Evolutionary conservation across 1,139 yeast species (phyloP).

Genomic region (Schwanniomyces etchellsii): DNA sequence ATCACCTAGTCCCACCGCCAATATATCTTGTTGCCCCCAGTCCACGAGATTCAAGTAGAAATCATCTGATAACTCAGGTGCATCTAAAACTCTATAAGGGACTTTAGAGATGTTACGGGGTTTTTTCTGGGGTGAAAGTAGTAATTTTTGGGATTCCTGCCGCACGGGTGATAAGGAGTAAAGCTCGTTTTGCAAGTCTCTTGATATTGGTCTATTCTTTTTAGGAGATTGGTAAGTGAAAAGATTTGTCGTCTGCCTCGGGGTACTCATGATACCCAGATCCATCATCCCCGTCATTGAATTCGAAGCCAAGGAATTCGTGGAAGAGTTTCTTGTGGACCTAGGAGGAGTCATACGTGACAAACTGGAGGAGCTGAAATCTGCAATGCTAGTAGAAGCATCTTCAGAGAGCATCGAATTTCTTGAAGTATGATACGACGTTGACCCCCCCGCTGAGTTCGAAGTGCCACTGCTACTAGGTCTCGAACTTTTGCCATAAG

Average conservation of each 20-base stretch:
- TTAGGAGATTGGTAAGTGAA: conserved; percentile 70
- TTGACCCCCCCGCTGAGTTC: conserved; percentile 5
- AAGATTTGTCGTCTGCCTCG: conserved; percentile 53
- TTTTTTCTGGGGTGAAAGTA: conserved; percentile 77
- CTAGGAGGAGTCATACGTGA: conserved; percentile 19
- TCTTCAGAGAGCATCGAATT: conserved; percentile 4
- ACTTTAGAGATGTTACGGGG: conserved; percentile 75
- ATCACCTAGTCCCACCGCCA: conserved; percentile 88
- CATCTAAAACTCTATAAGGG: conserved; percentile 91
- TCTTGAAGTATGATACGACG: conserved; percentile 7
- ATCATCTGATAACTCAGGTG: conserved; percentile 93
- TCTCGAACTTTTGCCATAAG: conserved; percentile 7
- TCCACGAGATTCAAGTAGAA: conserved; percentile 87
- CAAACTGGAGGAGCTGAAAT: conserved; percentile 3
- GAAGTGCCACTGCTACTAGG: conserved; percentile 20
- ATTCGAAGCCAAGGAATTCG: conserved; percentile 2
- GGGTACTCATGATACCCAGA: conserved; percentile 35
- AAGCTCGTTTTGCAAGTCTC: conserved; percentile 64
- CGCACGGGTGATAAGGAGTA: conserved; percentile 86
- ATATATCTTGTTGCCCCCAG: conserved; percentile 88
- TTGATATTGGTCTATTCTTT: conserved; percentile 52
- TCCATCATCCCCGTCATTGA: conserved; percentile 4
- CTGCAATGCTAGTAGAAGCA: conserved; percentile 2
- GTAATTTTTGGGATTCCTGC: conserved; percentile 74
- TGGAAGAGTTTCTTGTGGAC: conserved; percentile 7